Evolutionary conservation across 1,139 yeast species (phyloP).

Genomic region (Pichia sp.): DNA sequence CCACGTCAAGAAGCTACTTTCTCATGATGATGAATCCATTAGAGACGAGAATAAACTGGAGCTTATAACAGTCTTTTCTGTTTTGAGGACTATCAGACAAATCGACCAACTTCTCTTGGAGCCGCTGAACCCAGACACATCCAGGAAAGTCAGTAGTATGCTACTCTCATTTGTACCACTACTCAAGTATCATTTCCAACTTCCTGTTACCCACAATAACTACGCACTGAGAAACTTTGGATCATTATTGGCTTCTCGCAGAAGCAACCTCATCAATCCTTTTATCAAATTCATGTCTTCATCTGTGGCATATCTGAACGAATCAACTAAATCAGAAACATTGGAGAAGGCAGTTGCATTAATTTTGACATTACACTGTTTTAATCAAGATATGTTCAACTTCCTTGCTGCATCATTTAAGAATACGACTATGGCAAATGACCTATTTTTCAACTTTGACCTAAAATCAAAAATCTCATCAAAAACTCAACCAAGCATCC

Average conservation of each 20-base stretch:
- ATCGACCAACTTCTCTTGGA: conserved; percentile 10
- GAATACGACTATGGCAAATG: background rate
- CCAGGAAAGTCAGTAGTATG: conserved; percentile 11
- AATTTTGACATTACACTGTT: conserved; percentile 16
- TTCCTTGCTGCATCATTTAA: conserved; percentile 1
- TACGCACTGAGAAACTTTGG: conserved; percentile 24
- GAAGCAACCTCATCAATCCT: conserved; percentile 14
- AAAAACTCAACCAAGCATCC: conserved; percentile 2
- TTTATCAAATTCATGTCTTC: conserved; percentile 12
- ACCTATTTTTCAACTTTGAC: conserved; percentile 3
- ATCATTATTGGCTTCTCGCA: conserved; percentile 12
- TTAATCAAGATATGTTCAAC: conserved; percentile 13
- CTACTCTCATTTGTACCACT: conserved; percentile 15
- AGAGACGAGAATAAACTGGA: conserved; percentile 20
- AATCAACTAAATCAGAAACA: conserved; percentile 16
- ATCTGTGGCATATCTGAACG: conserved; percentile 12
- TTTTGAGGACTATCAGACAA: conserved; percentile 15
- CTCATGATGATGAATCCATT: background rate
- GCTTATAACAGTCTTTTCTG: conserved; percentile 19
- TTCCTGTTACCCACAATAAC: conserved; percentile 19
- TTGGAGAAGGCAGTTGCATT: conserved; percentile 17
- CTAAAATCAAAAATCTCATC: background rate
- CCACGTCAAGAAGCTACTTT: background rate
- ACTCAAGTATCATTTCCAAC: conserved; percentile 23
- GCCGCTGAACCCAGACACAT: conserved; percentile 9